Evolutionary conservation across 2,329 filamentous ascomycete species (phyloP).

Genomic region (Nannizzia gypsea): DNA sequence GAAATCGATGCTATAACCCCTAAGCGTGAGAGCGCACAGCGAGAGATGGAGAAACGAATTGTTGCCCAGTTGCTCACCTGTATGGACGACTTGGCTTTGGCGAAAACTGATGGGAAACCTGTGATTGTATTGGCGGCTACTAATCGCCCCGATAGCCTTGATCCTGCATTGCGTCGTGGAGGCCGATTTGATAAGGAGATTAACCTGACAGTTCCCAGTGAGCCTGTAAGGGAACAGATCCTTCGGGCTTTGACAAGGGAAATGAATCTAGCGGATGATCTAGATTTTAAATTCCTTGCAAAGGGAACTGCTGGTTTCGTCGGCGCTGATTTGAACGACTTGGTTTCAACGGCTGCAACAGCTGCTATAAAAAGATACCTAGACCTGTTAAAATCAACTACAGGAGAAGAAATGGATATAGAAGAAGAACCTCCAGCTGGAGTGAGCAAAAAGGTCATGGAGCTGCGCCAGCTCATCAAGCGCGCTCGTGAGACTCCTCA

Average conservation of each 20-base stretch:
- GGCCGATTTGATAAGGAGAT: constrained; percentile 75
- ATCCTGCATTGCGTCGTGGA: constrained; percentile 61
- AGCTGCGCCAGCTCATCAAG: constrained; percentile 42
- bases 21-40: constrained; percentile 69
- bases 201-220: constrained; percentile 76
- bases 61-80: constrained; percentile 72
- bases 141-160: constrained; percentile 74
- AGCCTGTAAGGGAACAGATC: constrained; percentile 65
- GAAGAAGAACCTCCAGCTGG: constrained; percentile 27
- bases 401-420: constrained; percentile 39
- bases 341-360: constrained; percentile 53
- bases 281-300: constrained; percentile 64
- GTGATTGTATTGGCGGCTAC: constrained; percentile 88
- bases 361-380: constrained; percentile 52
- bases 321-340: constrained; percentile 70
- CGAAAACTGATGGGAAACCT: constrained; percentile 60
- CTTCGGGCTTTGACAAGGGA: constrained; percentile 59
- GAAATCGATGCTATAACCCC: constrained; percentile 85
- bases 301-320: constrained; percentile 87
- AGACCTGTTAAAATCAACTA: constrained; percentile 39
- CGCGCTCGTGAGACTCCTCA: constrained; percentile 42
- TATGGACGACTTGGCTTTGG: constrained; percentile 68
- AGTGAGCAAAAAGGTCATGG: constrained; percentile 31
- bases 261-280: constrained; percentile 51
- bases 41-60: constrained; percentile 82